Conservation (phyloP, 345 rosid species). For the Anacardium occidentale region DNA sequence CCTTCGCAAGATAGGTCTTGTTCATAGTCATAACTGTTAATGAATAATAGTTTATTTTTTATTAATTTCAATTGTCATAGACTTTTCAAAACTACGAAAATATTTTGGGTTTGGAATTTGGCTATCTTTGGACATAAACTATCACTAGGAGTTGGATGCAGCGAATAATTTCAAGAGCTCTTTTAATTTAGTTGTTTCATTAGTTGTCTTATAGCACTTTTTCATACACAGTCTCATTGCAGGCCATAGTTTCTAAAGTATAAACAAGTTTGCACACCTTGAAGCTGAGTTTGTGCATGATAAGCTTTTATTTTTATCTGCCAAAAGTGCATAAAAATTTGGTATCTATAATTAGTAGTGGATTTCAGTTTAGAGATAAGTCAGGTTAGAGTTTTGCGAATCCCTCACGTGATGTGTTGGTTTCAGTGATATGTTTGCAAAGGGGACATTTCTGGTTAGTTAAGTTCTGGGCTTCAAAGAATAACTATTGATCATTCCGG, state of each 20-base stretch:
- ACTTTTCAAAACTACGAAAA: background rate
- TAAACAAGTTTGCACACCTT: background rate
- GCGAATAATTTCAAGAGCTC: background rate
- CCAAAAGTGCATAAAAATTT: background rate
- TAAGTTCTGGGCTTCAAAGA: background rate
- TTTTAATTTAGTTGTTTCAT: background rate
- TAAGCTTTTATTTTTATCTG: background rate
- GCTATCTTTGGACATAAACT: background rate
- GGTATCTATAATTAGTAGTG: background rate
- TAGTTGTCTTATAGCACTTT: background rate
- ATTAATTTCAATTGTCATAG: background rate
- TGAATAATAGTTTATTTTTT: background rate
- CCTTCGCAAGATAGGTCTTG: background rate
- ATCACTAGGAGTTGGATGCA: background rate
- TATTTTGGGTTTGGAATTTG: background rate
- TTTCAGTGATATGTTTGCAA: background rate
- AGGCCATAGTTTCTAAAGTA: background rate
- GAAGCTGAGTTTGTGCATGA: background rate
- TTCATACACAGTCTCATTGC: background rate
- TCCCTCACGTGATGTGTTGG: background rate
- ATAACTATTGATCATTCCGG: background rate
- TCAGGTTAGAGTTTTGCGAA: background rate
- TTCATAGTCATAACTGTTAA: background rate
- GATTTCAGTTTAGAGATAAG: background rate
- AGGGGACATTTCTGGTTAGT: background rate